Evolutionary conservation across 1,284 basidiomycete genomes (phyloP), one percentile per base, ranked within the genome.

Genomic region (Erythrobasidium hasegawianum): DNA sequence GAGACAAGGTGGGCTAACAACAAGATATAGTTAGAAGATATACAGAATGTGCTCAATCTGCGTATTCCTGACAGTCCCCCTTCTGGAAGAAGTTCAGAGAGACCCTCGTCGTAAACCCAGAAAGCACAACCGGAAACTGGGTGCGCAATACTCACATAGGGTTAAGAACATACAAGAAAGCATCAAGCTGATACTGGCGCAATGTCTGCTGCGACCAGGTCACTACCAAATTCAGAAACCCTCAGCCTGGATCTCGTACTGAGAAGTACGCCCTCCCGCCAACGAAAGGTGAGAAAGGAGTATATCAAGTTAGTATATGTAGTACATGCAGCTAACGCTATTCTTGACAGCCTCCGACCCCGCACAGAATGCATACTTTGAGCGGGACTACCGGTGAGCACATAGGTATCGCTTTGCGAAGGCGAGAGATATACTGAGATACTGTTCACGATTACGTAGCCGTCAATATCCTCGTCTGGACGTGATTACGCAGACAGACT

Each of bases 381-480:
- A 65, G 62, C 62, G 62, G 27, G 62, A 65, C 62, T 65, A 50
- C 62, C 62, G 62, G 62, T 65, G 62, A 57, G 62, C 33, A 11
- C 10, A 11, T 5, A 20, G 38, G 10, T 11, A 40, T n/a, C 20
- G 45, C 5, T 20, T 1, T 11, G 27, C n/a, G 18, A 49, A 11
- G 45, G 26, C 57, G 29, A 24, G 20, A 27, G 11, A 14, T 2
- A 47, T 16, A 16, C 16, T 47, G n/a, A 47, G 16, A 47, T 47
- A 16, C 16, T 8, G n/a, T 47, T n/a, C 38, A 45, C 26, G 38
- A 5, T 16, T n/a, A 10, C 24, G 11, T 47, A 65, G 62, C 33
- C 62, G 62, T 9, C 38, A 29, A 38, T 65, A 65, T 43, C 62
- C 62, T 22, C 54, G 54, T 2, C 49, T 65, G n/a, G 62, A 65